Conservation (phyloP, 768 basidiomycete species). For the Auricularia sp. region DNA sequence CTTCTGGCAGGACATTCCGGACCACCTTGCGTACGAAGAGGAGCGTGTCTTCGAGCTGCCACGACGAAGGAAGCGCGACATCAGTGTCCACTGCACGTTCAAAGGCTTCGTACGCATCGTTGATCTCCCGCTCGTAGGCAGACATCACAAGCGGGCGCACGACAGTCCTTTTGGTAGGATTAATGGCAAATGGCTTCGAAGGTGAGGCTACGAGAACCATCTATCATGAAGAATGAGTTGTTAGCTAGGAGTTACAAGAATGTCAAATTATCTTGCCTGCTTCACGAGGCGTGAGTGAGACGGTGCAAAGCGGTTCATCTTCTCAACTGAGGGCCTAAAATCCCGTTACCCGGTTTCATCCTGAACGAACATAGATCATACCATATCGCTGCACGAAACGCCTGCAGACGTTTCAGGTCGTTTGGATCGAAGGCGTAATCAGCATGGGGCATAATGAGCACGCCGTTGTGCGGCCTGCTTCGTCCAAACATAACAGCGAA, state of each 20-base stretch:
- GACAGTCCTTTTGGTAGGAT: slow-evolving; percentile 31
- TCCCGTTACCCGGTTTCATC: slow-evolving; percentile 10
- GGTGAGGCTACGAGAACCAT: slow-evolving; percentile 29
- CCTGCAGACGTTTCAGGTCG: slow-evolving; percentile 18
- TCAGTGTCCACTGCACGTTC: not conserved
- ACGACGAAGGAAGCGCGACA: not conserved
- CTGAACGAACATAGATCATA: not conserved
- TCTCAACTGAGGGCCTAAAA: slow-evolving; percentile 30
- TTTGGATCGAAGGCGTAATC: slow-evolving; percentile 22
- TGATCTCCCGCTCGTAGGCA: slow-evolving; percentile 26
- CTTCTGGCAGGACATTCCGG: slow-evolving; percentile 19
- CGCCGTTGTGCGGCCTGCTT: slow-evolving; percentile 26
- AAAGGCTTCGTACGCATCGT: slow-evolving; percentile 18
- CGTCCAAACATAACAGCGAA: slow-evolving; percentile 6
- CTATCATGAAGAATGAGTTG: not conserved
- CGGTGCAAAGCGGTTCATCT: slow-evolving; percentile 10
- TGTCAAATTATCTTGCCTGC: slow-evolving; percentile 16
- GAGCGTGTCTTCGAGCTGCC: slow-evolving; percentile 9
- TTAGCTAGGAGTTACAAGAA: not conserved
- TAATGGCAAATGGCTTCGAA: slow-evolving; percentile 21
- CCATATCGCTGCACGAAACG: slow-evolving; percentile 12
- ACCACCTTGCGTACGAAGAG: slow-evolving; percentile 26
- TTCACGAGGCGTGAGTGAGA: slow-evolving; percentile 32
- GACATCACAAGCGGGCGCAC: slow-evolving; percentile 26
- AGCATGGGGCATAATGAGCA: slow-evolving; percentile 29